A percentile compares a stretch with the other conserved stretches of the same genome.
phyloP scores from a whole-genome alignment of 1,284 basidiomycete genomes.

The Mycosarcoma mackinlayi region DNA sequence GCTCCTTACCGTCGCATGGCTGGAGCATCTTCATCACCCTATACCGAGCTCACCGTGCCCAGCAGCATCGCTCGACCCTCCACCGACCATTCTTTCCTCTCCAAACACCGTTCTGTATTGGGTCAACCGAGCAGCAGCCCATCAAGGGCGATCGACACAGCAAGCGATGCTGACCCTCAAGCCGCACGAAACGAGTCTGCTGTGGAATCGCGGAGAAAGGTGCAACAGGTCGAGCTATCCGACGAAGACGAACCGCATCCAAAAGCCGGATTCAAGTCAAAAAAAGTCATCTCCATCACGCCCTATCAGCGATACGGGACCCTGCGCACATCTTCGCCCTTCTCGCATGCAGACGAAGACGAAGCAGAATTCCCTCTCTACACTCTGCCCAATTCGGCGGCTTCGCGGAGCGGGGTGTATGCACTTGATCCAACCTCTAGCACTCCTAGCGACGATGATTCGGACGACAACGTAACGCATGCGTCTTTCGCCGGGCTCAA shows the following conservation, averaged over 20 bases:
- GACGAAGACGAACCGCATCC: slow-evolving; percentile 25
- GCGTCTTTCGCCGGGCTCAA: slow-evolving; percentile 25
- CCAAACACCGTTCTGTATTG: not conserved
- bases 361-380: slow-evolving; percentile 16
- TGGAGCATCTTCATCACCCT: slow-evolving; percentile 18
- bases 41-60: slow-evolving; percentile 28
- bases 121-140: slow-evolving; percentile 8
- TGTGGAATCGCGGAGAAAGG: slow-evolving; percentile 12
- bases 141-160: not conserved
- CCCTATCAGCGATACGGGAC: slow-evolving; percentile 43
- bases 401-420: slow-evolving; percentile 1
- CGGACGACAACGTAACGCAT: not conserved
- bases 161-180: no score
- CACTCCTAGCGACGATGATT: no score
- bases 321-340: slow-evolving; percentile 3
- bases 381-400: not conserved
- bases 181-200: not conserved
- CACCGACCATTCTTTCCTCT: not conserved
- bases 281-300: slow-evolving; percentile 32
- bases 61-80: slow-evolving; percentile 19
- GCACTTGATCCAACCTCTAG: slow-evolving; percentile 9
- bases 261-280: not conserved
- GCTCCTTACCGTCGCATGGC: slow-evolving; percentile 1
- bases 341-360: slow-evolving; percentile 6
- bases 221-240: slow-evolving; percentile 28